phyloP scores from a whole-genome alignment of 2,329 filamentous ascomycete species.

The Claviceps africana region DNA sequence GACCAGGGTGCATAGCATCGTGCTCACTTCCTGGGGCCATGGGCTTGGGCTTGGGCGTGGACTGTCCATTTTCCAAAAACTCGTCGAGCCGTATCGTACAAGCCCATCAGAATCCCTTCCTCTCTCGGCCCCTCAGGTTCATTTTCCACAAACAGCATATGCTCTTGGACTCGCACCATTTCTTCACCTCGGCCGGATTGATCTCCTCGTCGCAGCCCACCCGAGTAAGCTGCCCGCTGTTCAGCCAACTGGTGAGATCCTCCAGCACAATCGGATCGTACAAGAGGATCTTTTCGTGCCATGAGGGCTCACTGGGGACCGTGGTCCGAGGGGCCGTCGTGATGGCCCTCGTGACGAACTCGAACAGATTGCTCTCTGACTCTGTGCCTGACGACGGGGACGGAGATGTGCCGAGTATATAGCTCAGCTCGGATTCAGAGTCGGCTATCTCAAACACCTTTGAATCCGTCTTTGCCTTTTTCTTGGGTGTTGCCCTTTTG shows the following conservation, averaged over 20 bases:
- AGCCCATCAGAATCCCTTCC: constrained; percentile 23
- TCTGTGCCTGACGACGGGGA: constrained; percentile 25
- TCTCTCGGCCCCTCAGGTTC: constrained; percentile 35
- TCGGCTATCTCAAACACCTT: constrained; percentile 35
- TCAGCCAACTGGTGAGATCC: constrained; percentile 73
- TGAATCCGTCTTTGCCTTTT: not conserved
- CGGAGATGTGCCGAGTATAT: constrained; percentile 17
- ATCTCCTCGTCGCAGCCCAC: constrained; percentile 55
- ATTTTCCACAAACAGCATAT: constrained; percentile 69
- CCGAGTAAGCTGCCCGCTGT: constrained; percentile 49
- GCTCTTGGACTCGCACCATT: constrained; percentile 80
- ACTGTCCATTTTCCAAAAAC: too few species aligned
- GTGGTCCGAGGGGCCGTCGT: constrained; percentile 33
- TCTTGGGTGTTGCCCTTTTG: constrained; percentile 3
- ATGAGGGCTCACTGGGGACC: constrained; percentile 45
- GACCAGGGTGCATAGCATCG: too few species aligned
- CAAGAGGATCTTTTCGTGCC: constrained; percentile 86
- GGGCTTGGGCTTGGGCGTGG: too few species aligned
- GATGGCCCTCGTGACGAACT: constrained; percentile 41
- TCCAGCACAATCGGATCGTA: constrained; percentile 86
- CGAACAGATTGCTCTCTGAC: constrained; percentile 32
- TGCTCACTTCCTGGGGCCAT: too few species aligned
- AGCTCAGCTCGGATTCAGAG: constrained; percentile 29
- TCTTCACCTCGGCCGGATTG: constrained; percentile 53
- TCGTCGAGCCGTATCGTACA: too few species aligned